Evolutionary conservation across 257 asterid species (phyloP), one percentile per base, ranked within the genome.

Genomic region (Nicotiana paniculata): DNA sequence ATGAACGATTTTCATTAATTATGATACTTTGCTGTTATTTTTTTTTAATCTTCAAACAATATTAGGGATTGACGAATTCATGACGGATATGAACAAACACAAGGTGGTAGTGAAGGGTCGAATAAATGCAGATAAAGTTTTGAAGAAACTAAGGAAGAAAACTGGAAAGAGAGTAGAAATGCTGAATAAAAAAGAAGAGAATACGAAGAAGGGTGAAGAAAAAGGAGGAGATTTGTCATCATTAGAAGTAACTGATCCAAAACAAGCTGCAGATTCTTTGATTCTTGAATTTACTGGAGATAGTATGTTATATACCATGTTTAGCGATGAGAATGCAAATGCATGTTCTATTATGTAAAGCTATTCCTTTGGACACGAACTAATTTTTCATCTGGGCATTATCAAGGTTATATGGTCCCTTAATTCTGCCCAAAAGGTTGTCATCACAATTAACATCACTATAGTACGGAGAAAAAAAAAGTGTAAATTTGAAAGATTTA

Each of bases 291-390:
- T 82, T 81, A 85, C 80, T 82, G 92, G 88, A 11, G 88, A 85
- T 21, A 77, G 78, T 77, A 89, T 87, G 83, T 35, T 81, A 1
- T 90, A 86, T 70, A 77, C 87, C 82, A 86, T 93, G 89, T 91
- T 96, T 16, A 94, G 90, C 46, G 96, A 96, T 82, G 99, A 93
- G 77, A 93, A 92, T 85, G 85, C 94, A 77, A 93, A 96, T 89
- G 88, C 97, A 7, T 96, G 98, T 88, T 87, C 85, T 3, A 65
- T 90, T 15, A 90, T 96, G 97, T 95, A 81, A 89, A 78, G 4
- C 35, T 13, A 18, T 24, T 3, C 30, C 21, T 70, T 39, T 11
- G 77, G 58, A 5, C 55, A 21, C 21, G 37, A 72, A 43, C 18
- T 70, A 21, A 55, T 70, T 21, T 72, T 72, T n/a, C 11, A 9